Base-by-base conservation (phyloP, 108 stramenopile species). In the Nitzschia sp. region DNA sequence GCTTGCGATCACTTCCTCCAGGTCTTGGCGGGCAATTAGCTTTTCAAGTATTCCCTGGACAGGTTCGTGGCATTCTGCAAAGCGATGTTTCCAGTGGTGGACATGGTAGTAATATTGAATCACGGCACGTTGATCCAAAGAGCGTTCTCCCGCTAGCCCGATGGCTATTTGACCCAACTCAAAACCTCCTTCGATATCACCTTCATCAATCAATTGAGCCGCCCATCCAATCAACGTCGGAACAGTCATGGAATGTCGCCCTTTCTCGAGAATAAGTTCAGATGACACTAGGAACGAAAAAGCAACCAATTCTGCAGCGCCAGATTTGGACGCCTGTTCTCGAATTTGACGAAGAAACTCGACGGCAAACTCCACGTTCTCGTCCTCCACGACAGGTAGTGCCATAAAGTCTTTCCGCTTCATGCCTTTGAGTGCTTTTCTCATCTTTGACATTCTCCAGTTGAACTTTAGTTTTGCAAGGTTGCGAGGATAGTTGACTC, bases 401-500 rank as follows among this genome's bases (percentile, higher is more conserved):
- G 37, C 24, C 43, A 62, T 2, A 22, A 62, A 12, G 6, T 62
- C 61, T 43, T 62, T 19, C 17, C 40, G 22, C 21, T 37, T 40
- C 9, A 62, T 8, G 8, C 22, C 40, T 42, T 44, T 62, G 20
- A 62, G 15, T 19, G 40, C 10, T 10, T 20, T 25, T 46, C 21
- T 62, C 14, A 19, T n/a, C 40, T 62, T 62, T 11, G 1, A 6
- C 22, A 38, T 24, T n/a, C 22, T 37, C 17, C 61, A 42, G 8
- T 38, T 21, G 21, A 62, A 10, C 10, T 62, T 12, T 10, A 62
- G 22, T 20, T 46, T 62, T 37, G 40, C 43, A 62, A 44, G 40
- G 17, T 44, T 62, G 14, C 21, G n/a, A 9, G 61, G 61, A 62
- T 44, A 62, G 9, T 46, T 24, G n/a, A 62, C 24, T 22, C 61